Evolutionary conservation across 768 basidiomycete species (phyloP), one percentile per base, ranked within the genome.

Genomic region (Exsudoporus frostii): DNA sequence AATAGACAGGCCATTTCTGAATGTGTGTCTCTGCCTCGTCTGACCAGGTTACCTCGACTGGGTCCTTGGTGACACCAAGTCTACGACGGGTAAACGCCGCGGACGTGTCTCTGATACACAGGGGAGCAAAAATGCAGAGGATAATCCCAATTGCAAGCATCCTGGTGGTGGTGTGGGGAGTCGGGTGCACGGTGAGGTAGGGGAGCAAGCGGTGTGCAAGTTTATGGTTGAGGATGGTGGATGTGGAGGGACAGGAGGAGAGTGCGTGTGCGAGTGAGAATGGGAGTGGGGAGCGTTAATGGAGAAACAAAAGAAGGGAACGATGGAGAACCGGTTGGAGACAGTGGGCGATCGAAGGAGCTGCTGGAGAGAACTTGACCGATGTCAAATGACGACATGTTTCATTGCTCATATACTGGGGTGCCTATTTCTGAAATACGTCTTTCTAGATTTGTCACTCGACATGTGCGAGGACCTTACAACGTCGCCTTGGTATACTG

Each of bases 111-210:
- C 73, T n/a, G 74, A 75, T 19, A 64, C 72, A 5, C 71, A 73
- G 71, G 77, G 50, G 53, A 47, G 20, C 9, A 37, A 20, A 0
- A 58, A 54, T 2, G 7, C 53, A 0, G 59, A 60, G 11, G 59
- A 60, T 1, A 60, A 49, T 13, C 44, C 43, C n/a, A n/a, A n/a
- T n/a, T n/a, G 0, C 65, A 67, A 20, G 55, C 73, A 15, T 81
- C 76, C 55, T 89, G 92, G 63, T 92, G 90, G 92, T 79, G 83
- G 15, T 98, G 94, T n/a, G 94, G 94, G 93, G 4, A 73, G 79
- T 25, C 79, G 90, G 27, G 85, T 92, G 2, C 79, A 86, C 34
- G 81, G 81, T 32, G 95, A 98, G 70, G 82, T 97, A 5, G 87
- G 91, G 2, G 95, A 98, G 69, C 71, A 77, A 53, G 84, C 76